These are phyloP conservation scores for Xerocomellus amylosporus DNA, from an alignment of 768 basidiomycete species.

Conservation along the genomic window DNA sequence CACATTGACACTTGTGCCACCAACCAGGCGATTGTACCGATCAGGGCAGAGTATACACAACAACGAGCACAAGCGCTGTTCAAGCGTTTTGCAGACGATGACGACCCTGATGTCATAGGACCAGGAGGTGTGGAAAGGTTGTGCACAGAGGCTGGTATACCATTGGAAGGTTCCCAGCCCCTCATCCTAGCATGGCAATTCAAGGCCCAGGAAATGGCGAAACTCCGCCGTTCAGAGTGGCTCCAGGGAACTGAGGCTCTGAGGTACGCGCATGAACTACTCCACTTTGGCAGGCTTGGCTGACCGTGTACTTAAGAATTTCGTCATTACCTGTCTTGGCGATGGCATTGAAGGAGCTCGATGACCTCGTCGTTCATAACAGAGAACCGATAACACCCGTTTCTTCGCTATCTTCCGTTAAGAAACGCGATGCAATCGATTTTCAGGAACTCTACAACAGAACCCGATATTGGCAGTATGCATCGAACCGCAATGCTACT, in stretches of 20 bases:
- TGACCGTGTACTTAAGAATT: conserved; percentile 36
- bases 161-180: conserved; percentile 70
- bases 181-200: conserved; percentile 77
- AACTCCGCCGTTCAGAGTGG: conserved; percentile 70
- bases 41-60: conserved; percentile 43
- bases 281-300: neutral
- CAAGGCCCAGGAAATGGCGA: conserved; percentile 68
- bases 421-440: conserved; percentile 29
- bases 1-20: neutral
- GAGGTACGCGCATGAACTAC: conserved; percentile 35
- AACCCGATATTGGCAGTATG: conserved; percentile 48
- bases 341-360: conserved; percentile 55
- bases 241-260: conserved; percentile 47
- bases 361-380: conserved; percentile 54
- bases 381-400: conserved; percentile 37
- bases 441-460: conserved; percentile 54
- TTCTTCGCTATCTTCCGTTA: conserved; percentile 25
- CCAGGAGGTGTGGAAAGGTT: conserved; percentile 71
- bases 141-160: conserved; percentile 66
- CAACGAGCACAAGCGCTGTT: conserved; percentile 57
- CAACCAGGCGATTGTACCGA: conserved; percentile 3
- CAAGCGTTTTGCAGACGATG: conserved; percentile 57
- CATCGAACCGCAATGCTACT: conserved; percentile 45
- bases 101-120: conserved; percentile 51
- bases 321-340: conserved; percentile 50